Base-by-base conservation (phyloP, 2,329 filamentous ascomycete genomes). In the Talaromyces sp. region DNA sequence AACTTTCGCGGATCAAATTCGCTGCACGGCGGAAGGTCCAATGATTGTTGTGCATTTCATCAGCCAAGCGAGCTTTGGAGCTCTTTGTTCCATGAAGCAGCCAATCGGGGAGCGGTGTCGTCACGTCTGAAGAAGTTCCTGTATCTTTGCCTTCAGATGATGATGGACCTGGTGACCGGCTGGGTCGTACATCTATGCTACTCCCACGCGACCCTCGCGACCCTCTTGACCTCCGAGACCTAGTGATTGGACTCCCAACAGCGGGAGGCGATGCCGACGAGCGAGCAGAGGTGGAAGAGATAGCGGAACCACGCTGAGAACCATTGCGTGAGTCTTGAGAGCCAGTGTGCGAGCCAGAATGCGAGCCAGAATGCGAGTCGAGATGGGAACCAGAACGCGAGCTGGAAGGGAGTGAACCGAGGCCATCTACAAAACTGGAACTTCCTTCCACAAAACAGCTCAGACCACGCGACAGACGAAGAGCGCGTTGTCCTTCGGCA, bases 401-500 rank as follows among this genome's bases (percentile, higher is more conserved):
- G 70, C n/a, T 63, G 49, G 16, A 72, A 71, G 39, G 19, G 27
- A 47, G 58, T 4, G 67, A 68, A 31, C 72, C 68, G 2, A 67
- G 52, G 3, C 68, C 71, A 47, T 78, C 73, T 8, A 77, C 71
- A n/a, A 78, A 76, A 64, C 74, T 78, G 9, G 79, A 81, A 64
- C 79, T 83, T 5, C 82, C 82, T 65, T 85, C 84, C 7, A 86
- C 83, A 62, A 86, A 87, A 19, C 79, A 78, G 2, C 82, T 84
- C 11, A 88, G 74, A 0, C 85, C 47, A 83, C 83, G 76, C 84
- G 87, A 70, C 80, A 82, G 67, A 81, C 85, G 47, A 79, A 84
- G 69, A 80, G 82, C 70, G 79, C 82, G 69, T 82, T 84, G 69
- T 83, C 85, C 63, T 80, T 84, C 62, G 76, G 82, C 67, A 79